Conservation (phyloP, 2,329 filamentous ascomycete species). For the Lecanicillium sp. region DNA sequence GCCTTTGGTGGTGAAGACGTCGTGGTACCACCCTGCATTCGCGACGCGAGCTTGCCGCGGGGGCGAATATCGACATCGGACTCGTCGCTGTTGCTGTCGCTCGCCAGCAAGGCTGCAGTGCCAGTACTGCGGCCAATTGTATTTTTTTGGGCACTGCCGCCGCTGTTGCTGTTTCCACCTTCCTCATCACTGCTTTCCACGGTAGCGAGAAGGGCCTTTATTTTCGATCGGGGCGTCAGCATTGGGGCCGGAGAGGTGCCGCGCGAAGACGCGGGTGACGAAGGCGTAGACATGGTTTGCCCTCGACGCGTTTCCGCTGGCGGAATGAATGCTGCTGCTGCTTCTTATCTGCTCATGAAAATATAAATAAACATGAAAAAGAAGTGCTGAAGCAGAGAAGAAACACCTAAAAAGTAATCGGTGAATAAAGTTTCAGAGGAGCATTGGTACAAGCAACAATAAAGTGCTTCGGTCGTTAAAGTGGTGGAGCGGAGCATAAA, state of each 20-base stretch:
- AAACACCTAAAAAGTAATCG: neutral
- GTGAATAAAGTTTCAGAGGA: too few species aligned
- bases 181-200: conserved; percentile 44
- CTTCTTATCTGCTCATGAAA: too few species aligned
- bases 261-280: conserved; percentile 35
- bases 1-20: conserved; percentile 2
- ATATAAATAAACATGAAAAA: neutral
- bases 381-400: neutral
- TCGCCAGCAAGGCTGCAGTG: conserved; percentile 22
- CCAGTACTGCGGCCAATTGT: conserved; percentile 14
- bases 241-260: conserved; percentile 32
- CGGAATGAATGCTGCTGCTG: neutral
- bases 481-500: neutral
- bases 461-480: neutral
- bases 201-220: conserved; percentile 43
- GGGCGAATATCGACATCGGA: conserved; percentile 37
- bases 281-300: conserved; percentile 24
- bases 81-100: conserved; percentile 46
- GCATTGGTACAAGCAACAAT: neutral
- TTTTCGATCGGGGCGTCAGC: conserved; percentile 46
- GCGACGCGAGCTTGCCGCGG: conserved; percentile 55
- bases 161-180: too few species aligned
- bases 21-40: conserved; percentile 41
- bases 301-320: too few species aligned
- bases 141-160: conserved; percentile 9